Base-by-base conservation (phyloP, 2,329 filamentous ascomycete species). In the Microcyclospora tardicrescens region DNA sequence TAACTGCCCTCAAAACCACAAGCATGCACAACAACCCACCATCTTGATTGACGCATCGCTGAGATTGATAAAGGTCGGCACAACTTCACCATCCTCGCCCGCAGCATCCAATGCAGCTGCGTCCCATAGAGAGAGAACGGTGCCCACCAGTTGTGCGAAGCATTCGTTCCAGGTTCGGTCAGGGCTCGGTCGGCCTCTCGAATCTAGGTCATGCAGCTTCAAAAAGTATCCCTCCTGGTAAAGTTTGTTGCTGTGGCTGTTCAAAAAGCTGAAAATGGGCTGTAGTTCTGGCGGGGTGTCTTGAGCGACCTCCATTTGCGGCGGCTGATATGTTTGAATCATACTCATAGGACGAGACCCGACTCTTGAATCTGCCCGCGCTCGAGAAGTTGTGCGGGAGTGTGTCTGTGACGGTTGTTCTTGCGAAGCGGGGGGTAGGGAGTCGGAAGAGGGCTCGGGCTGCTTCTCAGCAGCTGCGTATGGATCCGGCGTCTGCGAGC, bases 211-310 rank as follows among this genome's bases (percentile, higher is more conserved):
- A 60, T 95, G 89, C 35, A 98, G 68, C 64, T 96, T 98, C 51
- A 98, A 65, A 50, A 98, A 96, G 57, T 96, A 98, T 29, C 91
- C 91, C 64, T 98, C 91, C 52, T 95, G 87, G 60, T 96, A 98
- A 40, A 96, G 68, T 65, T 96, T 96, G 62, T 95, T 95, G 41
- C 78, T 81, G 61, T 98, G 91, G 62, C 81, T 91, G 64, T 94
- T 96, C 48, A 98, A 73, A 57, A 85, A 91, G 43, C 77, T 84
- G 62, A 96, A 96, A 54, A 96, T 87, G 47, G 87, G 89, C 64
- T 86, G 82, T 45, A 98, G 71, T 69, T 98, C 91, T 29, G 91
- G 86, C 45, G 91, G 77, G 24, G 84, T 93, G 57, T 95, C 85
- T 50, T 80, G 73, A 55, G 75, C 77, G 47, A 91, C 72, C 55